phyloP scores from a whole-genome alignment of 202 grass and related monocot genomes.

The Schoenoplectus tabernaemontani region DNA sequence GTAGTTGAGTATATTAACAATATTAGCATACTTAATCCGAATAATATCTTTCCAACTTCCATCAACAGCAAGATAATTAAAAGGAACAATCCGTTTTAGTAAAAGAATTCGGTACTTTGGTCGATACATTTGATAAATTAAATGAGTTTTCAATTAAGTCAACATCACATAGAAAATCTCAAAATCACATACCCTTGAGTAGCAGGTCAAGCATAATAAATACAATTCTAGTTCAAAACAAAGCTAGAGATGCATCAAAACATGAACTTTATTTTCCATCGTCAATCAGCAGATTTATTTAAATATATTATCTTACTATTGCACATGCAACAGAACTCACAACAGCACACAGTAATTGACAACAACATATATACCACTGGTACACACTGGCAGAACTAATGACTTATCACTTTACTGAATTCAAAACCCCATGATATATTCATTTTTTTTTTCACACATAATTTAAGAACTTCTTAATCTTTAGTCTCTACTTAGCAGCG shows the following conservation, averaged over 20 bases:
- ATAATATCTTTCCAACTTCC: too few relatives aligned
- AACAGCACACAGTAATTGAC: too few relatives aligned
- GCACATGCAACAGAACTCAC: background rate
- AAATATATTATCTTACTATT: background rate
- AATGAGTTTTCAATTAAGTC: too few relatives aligned
- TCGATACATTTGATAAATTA: too few relatives aligned
- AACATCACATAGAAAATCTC: too few relatives aligned
- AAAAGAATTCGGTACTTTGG: too few relatives aligned
- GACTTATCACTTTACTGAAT: background rate
- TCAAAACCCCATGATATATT: background rate
- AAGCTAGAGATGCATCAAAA: background rate
- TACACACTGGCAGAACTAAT: background rate
- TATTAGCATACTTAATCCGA: too few relatives aligned
- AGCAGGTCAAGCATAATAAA: too few relatives aligned
- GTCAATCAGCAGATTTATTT: background rate
- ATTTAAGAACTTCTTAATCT: background rate
- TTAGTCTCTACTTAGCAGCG: constrained; percentile 28
- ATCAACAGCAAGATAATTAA: too few relatives aligned
- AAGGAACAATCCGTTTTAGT: too few relatives aligned
- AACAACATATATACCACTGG: background rate
- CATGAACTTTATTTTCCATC: background rate
- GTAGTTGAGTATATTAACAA: too few relatives aligned
- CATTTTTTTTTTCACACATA: background rate
- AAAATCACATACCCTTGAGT: too few relatives aligned
- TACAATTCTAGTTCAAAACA: background rate